phyloP scores from a whole-genome alignment of 208 protist genomes.

The Leishmania aethiopica region DNA sequence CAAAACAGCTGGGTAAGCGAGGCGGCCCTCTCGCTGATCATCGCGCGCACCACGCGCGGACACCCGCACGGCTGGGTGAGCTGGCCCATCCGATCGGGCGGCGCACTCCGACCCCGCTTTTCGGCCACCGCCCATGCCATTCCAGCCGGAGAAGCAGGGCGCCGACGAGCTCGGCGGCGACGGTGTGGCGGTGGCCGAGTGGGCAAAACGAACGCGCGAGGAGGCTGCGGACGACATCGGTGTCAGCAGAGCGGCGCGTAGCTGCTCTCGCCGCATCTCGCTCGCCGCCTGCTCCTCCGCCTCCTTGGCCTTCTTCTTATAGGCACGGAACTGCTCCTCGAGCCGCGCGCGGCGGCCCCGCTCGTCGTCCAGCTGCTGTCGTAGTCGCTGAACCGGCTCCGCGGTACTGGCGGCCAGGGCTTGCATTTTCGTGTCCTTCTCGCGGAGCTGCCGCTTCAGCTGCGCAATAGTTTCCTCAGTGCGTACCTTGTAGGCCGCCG shows the following conservation, averaged over 20 bases:
- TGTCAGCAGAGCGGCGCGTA: constrained; percentile 38
- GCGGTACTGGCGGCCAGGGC: constrained; percentile 56
- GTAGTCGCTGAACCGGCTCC: constrained; percentile 78
- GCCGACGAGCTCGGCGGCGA: constrained; percentile 19
- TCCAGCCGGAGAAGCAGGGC: neutral
- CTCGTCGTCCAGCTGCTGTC: constrained; percentile 87
- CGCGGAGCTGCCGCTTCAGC: constrained; percentile 80
- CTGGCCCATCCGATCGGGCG: neutral
- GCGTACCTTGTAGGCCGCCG: constrained; percentile 46
- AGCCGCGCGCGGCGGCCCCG: constrained; percentile 64
- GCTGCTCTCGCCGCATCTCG: constrained; percentile 82
- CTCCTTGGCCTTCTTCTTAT: constrained; percentile 79
- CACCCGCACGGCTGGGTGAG: neutral
- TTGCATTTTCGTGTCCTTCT: constrained; percentile 80
- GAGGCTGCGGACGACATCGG: constrained; percentile 1
- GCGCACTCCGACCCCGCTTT: neutral
- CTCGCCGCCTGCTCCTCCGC: constrained; percentile 73
- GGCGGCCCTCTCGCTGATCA: neutral
- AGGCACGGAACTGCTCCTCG: constrained; percentile 71
- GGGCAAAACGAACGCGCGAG: constrained; percentile 1
- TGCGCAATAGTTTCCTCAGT: constrained; percentile 62
- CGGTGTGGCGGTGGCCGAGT: constrained; percentile 19
- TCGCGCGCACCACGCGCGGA: neutral
- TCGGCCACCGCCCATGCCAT: neutral
- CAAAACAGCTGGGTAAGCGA: neutral